These are phyloP conservation scores for Tephrocybe sp. DNA, from an alignment of 768 basidiomycete species.

Conservation along the genomic window DNA sequence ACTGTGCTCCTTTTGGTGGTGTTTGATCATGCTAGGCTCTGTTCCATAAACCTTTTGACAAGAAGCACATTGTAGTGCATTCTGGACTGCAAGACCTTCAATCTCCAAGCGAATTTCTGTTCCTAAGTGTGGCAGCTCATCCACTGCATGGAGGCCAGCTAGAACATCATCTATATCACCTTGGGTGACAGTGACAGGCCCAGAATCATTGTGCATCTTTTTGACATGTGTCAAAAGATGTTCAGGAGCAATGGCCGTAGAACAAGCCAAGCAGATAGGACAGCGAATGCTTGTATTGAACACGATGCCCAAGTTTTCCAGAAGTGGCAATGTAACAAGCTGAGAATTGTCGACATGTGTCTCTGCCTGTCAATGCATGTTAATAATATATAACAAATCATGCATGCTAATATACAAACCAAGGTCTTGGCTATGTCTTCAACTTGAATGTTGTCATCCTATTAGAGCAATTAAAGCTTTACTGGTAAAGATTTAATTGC, in stretches of 20 bases:
- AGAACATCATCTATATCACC: neutral
- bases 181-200: neutral
- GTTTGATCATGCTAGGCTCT: neutral
- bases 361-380: too few species aligned
- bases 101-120: neutral
- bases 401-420: too few species aligned
- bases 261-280: neutral
- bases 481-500: too few species aligned
- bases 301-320: too few species aligned
- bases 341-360: too few species aligned
- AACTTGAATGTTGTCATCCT: too few species aligned
- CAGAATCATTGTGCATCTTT: neutral
- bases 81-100: neutral
- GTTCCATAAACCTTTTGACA: neutral
- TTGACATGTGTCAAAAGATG: neutral
- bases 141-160: neutral
- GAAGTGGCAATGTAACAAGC: too few species aligned
- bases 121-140: neutral
- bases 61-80: neutral
- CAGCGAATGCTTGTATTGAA: neutral
- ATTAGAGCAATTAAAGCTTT: too few species aligned
- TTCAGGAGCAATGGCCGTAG: neutral
- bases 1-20: neutral
- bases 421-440: too few species aligned
- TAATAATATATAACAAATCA: too few species aligned